Percentiles rank a stretch among this genome's conserved stretches.
These are phyloP conservation scores for Aureobasidium musti DNA, from an alignment of 2,329 filamentous ascomycete genomes.

Conservation along the genomic window DNA sequence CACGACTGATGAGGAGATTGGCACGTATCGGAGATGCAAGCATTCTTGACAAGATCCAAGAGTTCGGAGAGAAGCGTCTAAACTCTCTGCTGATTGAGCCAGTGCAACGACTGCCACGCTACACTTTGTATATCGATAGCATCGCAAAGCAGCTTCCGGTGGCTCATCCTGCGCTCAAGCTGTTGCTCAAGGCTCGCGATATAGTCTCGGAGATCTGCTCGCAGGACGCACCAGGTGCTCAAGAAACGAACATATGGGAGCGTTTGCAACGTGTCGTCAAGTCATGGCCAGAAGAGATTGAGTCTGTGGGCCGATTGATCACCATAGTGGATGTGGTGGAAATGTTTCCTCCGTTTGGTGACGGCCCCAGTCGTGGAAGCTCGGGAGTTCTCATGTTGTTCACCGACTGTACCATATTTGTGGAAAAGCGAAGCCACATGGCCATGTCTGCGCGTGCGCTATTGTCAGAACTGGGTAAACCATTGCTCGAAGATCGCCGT, in stretches of 20 bases:
- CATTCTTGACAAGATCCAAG: constrained; percentile 75
- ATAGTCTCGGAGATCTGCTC: constrained; percentile 97
- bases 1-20: constrained; percentile 75
- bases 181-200: constrained; percentile 84
- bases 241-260: constrained; percentile 72
- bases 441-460: constrained; percentile 73
- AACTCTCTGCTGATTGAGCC: constrained; percentile 94
- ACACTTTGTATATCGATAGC: constrained; percentile 94
- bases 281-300: constrained; percentile 70
- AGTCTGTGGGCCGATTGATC: constrained; percentile 68
- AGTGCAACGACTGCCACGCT: constrained; percentile 88
- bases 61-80: constrained; percentile 85
- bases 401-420: constrained; percentile 73
- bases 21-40: constrained; percentile 75
- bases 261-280: constrained; percentile 75
- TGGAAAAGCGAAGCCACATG: constrained; percentile 68
- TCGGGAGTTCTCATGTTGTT: constrained; percentile 79
- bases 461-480: constrained; percentile 81
- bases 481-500: constrained; percentile 56
- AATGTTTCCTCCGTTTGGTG: constrained; percentile 68
- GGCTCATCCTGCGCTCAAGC: constrained; percentile 78
- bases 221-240: constrained; percentile 70
- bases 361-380: constrained; percentile 47
- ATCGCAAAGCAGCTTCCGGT: constrained; percentile 84
- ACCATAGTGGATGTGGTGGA: constrained; percentile 79